These are phyloP conservation scores for Fusarium chlamydosporum DNA, from an alignment of 2,329 filamentous ascomycete genomes.

Conservation along the genomic window DNA sequence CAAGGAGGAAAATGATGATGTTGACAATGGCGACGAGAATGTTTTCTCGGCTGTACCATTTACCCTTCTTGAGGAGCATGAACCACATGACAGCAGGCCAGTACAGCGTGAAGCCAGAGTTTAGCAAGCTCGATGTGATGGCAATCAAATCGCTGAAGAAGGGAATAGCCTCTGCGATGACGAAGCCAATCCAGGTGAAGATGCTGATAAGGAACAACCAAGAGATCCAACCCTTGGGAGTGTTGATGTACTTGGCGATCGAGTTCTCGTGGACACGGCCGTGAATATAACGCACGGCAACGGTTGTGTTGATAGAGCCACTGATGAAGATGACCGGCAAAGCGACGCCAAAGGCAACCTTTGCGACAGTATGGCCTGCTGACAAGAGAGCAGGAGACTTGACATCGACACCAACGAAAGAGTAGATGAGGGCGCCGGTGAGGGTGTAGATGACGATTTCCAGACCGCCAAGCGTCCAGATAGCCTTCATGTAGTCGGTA, in stretches of 20 bases:
- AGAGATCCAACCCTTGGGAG: slow-evolving; percentile 54
- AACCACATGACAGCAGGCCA: slow-evolving; percentile 59
- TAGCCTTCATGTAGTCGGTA: slow-evolving; percentile 60
- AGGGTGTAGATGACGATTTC: slow-evolving; percentile 74
- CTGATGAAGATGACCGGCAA: slow-evolving; percentile 78
- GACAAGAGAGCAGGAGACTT: slow-evolving; percentile 74
- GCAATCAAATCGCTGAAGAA: slow-evolving; percentile 76
- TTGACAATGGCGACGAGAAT: slow-evolving; percentile 34
- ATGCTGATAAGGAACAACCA: slow-evolving; percentile 71
- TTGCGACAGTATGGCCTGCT: slow-evolving; percentile 65
- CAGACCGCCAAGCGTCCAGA: slow-evolving; percentile 71
- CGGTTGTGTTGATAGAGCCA: slow-evolving; percentile 71
- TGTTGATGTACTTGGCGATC: slow-evolving; percentile 46
- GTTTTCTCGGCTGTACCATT: slow-evolving; percentile 40
- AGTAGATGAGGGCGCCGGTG: slow-evolving; percentile 75
- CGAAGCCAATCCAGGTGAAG: slow-evolving; percentile 61
- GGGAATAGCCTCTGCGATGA: slow-evolving; percentile 77
- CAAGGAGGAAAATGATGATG: slow-evolving; percentile 37
- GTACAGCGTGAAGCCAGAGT: slow-evolving; percentile 59
- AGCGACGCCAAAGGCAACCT: slow-evolving; percentile 61
- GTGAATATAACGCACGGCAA: slow-evolving; percentile 57
- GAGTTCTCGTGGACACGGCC: slow-evolving; percentile 48
- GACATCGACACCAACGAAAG: slow-evolving; percentile 72
- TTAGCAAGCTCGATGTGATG: slow-evolving; percentile 62
- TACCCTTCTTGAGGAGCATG: slow-evolving; percentile 52